Base-by-base conservation (phyloP, 192 early-diverging fungal genomes). In the Coemansia sp. region DNA sequence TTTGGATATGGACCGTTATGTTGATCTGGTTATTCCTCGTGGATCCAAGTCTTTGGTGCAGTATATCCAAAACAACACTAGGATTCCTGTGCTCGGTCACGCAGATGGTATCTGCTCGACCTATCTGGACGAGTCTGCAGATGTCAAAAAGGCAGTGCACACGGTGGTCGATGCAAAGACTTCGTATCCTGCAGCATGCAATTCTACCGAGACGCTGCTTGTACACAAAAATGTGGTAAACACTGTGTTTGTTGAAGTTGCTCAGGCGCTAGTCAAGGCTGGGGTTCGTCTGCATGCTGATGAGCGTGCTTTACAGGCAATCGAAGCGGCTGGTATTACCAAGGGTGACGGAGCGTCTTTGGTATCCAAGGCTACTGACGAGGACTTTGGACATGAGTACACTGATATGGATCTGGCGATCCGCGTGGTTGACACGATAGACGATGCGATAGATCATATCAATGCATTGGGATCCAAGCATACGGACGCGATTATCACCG, bases 71-170 rank as follows among this genome's bases (percentile, higher is more conserved):
- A 90, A 89, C 57, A 90, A 90, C 72, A 98, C 96, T 16, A 92
- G 97, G 56, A 99, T 99, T 64, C 97, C 97, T 29, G 97, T 99
- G n/a, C 85, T 99, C 30, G 97, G 97, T 49, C 97, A 99, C 69
- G 97, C 97, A 32, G 97, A 99, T 80, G 97, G 97, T 22, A 75
- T 99, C 49, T 99, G 97, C 85, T 89, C 94, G 7, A 87, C 92
- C 5, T 99, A 87, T 74, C 70, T 99, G 31, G 96, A 97, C 76
- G 87, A 88, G 58, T 78, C 85, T 16, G 90, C 94, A 29, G 92
- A 96, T 68, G 64, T 87, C n/a, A 70, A 73, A 5, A 93, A 92
- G 71, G 93, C 94, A 11, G 70, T 87, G 25, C 83, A 85, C 22
- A 84, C 96, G 20, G 89, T 94, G 11, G 90, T 95, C 31, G 97